Evolutionary conservation across 2,329 filamentous ascomycete species (phyloP), one percentile per base, ranked within the genome.

Genomic region (Rhinocladiella mackenziei): DNA sequence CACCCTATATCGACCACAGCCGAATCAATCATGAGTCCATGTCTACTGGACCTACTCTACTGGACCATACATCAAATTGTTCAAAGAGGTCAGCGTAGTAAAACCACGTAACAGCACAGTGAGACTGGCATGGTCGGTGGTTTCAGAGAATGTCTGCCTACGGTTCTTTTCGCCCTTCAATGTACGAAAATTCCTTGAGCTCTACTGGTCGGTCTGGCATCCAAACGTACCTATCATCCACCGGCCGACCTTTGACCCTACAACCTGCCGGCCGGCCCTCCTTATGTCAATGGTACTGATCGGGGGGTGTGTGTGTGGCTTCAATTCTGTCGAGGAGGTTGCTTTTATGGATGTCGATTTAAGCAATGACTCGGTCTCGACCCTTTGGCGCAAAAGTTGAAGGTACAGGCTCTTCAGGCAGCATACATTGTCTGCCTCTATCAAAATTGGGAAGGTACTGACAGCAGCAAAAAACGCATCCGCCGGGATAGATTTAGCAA

Each of bases 361-460:
- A 26, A 26, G 7, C 23, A 26, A 26, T 7, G 7, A 26, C 23
- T 7, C 23, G 7, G 23, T 26, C 23, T 26, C 7, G n/a, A n/a
- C n/a, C n/a, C n/a, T n/a, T 11, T 11, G 23, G 23, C 7, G 23
- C 23, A 26, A 26, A 7, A n/a, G n/a, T 26, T 26, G 23, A 65
- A 61, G 39, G 48, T 67, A 0, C 61, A 65, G 33, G 58, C 62
- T 1, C 56, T 68, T 1, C 65, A 68, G 32, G 65, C 63, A 1
- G 60, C 65, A 3, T 67, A 62, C 22, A 55, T 64, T 26, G 64
- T 67, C 5, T 67, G 64, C 37, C 52, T 67, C 3, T 66, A 61
- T 36, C 65, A 68, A 39, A 68, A 65, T 36, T 68, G 65, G 65
- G 63, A 68, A 43, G 65, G 65, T 0, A 54, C 53, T 1, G 61